Conservation (phyloP, 148 eudicot genomes). For the Mesembryanthemum crystallinum region DNA sequence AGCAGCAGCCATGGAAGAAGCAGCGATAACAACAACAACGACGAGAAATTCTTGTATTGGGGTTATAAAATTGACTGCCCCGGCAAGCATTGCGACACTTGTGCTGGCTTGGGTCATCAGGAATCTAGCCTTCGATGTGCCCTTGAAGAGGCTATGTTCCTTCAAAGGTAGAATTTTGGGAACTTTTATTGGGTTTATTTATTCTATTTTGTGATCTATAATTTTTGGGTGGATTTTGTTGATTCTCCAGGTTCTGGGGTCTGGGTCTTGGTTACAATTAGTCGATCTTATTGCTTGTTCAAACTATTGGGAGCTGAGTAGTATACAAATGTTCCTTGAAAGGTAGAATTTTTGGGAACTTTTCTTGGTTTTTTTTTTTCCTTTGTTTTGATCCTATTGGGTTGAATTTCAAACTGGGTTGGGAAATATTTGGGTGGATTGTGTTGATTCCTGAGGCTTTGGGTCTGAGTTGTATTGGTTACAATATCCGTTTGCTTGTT, state of each 20-base stretch:
- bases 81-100: constrained; percentile 79
- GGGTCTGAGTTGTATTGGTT: too few species aligned
- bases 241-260: neutral
- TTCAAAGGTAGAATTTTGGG: constrained; percentile 50
- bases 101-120: constrained; percentile 93
- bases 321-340: neutral
- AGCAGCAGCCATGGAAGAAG: neutral
- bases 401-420: too few species aligned
- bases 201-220: neutral
- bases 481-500: too few species aligned
- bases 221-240: neutral
- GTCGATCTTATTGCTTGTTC: neutral
- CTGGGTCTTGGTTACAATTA: neutral
- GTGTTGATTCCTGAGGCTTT: too few species aligned
- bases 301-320: constrained; percentile 3
- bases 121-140: constrained; percentile 98
- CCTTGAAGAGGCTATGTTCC: constrained; percentile 87
- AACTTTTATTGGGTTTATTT: neutral
- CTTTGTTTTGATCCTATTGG: too few species aligned
- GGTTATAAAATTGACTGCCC: constrained; percentile 84
- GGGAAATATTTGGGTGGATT: too few species aligned
- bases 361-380: too few species aligned
- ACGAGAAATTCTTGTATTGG: constrained; percentile 73
- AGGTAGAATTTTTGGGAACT: too few species aligned
- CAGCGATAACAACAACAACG: neutral